phyloP scores from a whole-genome alignment of 2,329 filamentous ascomycete species.

The Colletotrichum sp. region DNA sequence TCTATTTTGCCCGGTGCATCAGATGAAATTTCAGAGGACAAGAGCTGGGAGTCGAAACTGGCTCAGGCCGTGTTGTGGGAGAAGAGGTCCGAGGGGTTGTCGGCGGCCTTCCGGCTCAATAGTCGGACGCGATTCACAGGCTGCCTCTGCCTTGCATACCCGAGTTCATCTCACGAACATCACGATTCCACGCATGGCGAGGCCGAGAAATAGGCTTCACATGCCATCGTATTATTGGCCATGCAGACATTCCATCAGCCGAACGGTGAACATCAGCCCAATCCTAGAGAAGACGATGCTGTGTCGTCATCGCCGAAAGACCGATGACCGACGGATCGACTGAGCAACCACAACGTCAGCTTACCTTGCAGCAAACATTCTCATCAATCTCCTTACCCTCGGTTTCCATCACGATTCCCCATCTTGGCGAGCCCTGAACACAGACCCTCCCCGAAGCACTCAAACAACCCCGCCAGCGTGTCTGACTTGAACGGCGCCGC shows the following conservation, averaged over 20 bases:
- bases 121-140: neutral
- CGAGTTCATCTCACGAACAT: neutral
- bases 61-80: neutral
- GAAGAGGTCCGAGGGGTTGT: neutral
- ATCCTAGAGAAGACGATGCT: neutral
- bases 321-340: neutral
- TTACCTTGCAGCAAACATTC: neutral
- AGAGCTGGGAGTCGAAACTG: neutral
- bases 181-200: neutral
- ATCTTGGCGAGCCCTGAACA: neutral
- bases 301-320: constrained; percentile 7
- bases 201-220: neutral
- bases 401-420: neutral
- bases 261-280: neutral
- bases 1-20: neutral
- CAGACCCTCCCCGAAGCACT: neutral
- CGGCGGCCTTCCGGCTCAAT: neutral
- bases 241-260: neutral
- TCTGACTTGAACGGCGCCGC: neutral
- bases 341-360: neutral
- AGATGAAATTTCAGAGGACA: neutral
- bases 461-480: neutral
- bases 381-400: neutral
- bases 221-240: neutral
- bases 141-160: neutral